Base-by-base conservation (phyloP, 208 protist genomes). In the Angomonas ambiguus region DNA sequence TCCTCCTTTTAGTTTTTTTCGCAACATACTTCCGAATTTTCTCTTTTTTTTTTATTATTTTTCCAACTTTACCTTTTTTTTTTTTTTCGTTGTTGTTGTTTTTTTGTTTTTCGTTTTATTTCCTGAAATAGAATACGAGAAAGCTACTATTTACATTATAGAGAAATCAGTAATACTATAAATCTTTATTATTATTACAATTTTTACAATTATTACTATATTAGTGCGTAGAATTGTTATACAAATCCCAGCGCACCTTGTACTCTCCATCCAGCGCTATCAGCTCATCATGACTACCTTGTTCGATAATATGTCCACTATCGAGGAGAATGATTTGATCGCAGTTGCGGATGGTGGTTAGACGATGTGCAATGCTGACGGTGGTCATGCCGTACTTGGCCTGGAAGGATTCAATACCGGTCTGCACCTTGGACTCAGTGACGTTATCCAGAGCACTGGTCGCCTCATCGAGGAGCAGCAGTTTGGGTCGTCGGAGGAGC, bases 381-480 rank as follows among this genome's bases (percentile, higher is more conserved):
- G 71, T 77, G 41, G 89, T 95, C 28, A 88, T 45, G 20, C 59
- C 53, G 27, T 87, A 51, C 32, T 70, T 65, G 16, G 24, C 35
- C 48, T 75, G 65, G 55, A 72, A 85, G 25, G 61, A 70, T 30
- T 87, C 71, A 55, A 92, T 87, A 51, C 71, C 72, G 1, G 59
- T n/a, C 75, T 93, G 86, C 69, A 95, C 86, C 61, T 68, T 59
- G 34, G 76, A 72, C 82, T 96, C 91, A 32, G 88, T 92, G 53
- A 77, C 77, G 48, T 82, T 82, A 77, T 96, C 91, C n/a, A 96
- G 78, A 22, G 87, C 85, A 35, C 74, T 83, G 31, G 91, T 96
- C 10, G 85, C 87, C 67, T 96, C 91, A 56, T 94, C 88, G 28
- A 94, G 78, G 56, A 94, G 81, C 53, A 94, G 51, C 51, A 93